Evolutionary conservation across 208 protist genomes (phyloP), one percentile per base, ranked within the genome.

Genomic region (Leishmania aethiopica): DNA sequence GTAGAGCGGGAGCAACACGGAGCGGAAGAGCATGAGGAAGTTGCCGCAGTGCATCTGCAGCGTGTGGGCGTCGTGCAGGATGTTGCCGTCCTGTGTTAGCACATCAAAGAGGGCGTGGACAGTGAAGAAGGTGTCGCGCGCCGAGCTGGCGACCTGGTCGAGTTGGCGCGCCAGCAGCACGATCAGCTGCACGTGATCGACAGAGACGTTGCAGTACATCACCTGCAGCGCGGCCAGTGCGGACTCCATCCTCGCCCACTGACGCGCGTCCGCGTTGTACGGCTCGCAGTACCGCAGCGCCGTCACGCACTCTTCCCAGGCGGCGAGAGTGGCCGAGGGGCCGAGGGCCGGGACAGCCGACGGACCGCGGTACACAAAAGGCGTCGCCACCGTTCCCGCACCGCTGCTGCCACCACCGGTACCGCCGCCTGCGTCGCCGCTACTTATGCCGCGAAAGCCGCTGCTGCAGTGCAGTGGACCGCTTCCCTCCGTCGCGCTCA

Each of bases 21-120:
- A 77, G 32, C 86, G 92, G 79, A 97, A 96, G 49, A 96, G 84
- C 88, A 94, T 90, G 25, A 97, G 78, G 78, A 97, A 96, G 45
- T 81, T 88, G 0, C 93, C 95, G 79, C 93, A 96, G 88, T 94
- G 86, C 60, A 22, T 25, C 86, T 97, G 93, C 83, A 96, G 77
- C 74, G 91, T 89, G 42, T 74, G 70, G 17, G 53, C 81, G 72
- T 88, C 88, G 60, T 97, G 95, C 73, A 97, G 85, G 17, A 93
- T 82, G 81, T 96, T 96, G 10, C 86, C 87, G 53, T 93, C 72
- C 69, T 92, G 86, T 47, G 88, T 87, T 25, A 95, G 84, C 5
- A 92, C 45, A 32, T 81, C 60, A 67, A 91, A 93, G 49, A 97
- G 72, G 13, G 88, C 88, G 62, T 90, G 71, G 53, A 69, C 86